These are phyloP conservation scores for Pythium sp. DNA, from an alignment of 352 stramenopile genomes.

Conservation along the genomic window DNA sequence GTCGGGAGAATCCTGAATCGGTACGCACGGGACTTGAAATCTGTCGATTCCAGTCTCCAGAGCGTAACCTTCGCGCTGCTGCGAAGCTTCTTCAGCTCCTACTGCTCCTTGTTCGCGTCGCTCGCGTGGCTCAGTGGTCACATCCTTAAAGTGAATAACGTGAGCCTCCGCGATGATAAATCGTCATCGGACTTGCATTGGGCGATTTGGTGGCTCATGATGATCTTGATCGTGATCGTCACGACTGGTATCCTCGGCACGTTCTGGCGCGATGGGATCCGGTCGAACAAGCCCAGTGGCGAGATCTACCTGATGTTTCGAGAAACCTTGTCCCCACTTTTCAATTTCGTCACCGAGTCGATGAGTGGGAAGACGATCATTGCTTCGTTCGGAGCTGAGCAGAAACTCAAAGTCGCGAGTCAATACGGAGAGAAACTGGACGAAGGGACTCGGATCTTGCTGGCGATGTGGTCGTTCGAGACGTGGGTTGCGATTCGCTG, in stretches of 20 bases:
- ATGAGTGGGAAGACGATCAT: conserved; percentile 34
- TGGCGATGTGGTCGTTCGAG: conserved; percentile 35
- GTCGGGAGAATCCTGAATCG: conserved; percentile 45
- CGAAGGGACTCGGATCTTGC: conserved; percentile 31
- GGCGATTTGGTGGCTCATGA: conserved; percentile 26
- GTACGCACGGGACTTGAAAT: conserved; percentile 28
- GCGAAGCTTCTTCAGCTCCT: conserved; percentile 35
- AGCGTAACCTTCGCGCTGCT: conserved; percentile 36
- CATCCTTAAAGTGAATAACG: conserved; percentile 22
- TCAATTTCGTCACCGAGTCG: conserved; percentile 45
- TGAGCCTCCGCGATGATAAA: background rate
- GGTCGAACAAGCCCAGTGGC: conserved; percentile 28
- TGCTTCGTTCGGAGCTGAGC: conserved; percentile 30
- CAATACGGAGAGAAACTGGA: conserved; percentile 35
- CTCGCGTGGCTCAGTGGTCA: conserved; percentile 37
- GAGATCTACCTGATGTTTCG: conserved; percentile 37
- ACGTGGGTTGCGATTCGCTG: conserved; percentile 31
- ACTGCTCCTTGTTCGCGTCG: conserved; percentile 34
- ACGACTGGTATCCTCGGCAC: conserved; percentile 21
- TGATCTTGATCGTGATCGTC: conserved; percentile 23
- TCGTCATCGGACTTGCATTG: background rate
- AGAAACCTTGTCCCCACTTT: conserved; percentile 30
- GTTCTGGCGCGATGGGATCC: conserved; percentile 30
- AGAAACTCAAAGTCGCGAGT: conserved; percentile 27
- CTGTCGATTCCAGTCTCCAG: conserved; percentile 43